A percentile compares a stretch with the other conserved stretches of the same genome.
Evolutionary conservation across 306 rosid species (phyloP).

Genomic region (Quercus alba): DNA sequence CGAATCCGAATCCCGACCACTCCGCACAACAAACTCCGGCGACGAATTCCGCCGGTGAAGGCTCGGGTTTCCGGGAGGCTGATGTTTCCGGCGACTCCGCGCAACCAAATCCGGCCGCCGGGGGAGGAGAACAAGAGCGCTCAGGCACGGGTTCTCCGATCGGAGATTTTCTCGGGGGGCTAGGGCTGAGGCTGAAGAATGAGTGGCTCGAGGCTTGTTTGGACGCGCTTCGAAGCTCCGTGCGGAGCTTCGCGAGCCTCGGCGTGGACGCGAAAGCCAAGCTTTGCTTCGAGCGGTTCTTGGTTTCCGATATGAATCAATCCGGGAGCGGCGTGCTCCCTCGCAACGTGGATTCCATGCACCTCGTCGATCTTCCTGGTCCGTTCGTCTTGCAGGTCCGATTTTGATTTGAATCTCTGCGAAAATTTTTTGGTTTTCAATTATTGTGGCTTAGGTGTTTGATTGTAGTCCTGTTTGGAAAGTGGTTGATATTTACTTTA

Average conservation of each 20-base stretch:
- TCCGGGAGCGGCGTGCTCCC: constrained; percentile 73
- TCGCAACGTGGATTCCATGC: constrained; percentile 62
- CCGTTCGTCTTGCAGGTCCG: constrained; percentile 80
- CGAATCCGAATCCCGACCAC: too few relatives aligned
- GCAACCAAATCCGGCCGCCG: constrained; percentile 9
- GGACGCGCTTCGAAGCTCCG: constrained; percentile 38
- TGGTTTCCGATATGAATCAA: constrained; percentile 63
- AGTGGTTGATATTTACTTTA: too few relatives aligned
- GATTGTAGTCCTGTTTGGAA: neutral
- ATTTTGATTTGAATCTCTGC: neutral
- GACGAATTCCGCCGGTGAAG: too few relatives aligned
- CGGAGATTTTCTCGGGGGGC: constrained; percentile 43
- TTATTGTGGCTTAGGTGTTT: neutral
- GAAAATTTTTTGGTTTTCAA: neutral
- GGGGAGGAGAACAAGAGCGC: neutral
- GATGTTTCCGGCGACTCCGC: neutral
- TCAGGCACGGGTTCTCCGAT: constrained; percentile 47
- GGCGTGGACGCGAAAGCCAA: constrained; percentile 54
- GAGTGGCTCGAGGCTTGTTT: constrained; percentile 61
- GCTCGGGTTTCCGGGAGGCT: too few relatives aligned
- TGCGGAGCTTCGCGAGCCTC: constrained; percentile 39
- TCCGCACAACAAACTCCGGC: too few relatives aligned
- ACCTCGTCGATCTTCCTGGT: constrained; percentile 67
- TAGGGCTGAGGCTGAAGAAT: constrained; percentile 53
- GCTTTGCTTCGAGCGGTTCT: constrained; percentile 70